phyloP scores from a whole-genome alignment of 2,329 filamentous ascomycete genomes.

The Gyromitra esculenta region DNA sequence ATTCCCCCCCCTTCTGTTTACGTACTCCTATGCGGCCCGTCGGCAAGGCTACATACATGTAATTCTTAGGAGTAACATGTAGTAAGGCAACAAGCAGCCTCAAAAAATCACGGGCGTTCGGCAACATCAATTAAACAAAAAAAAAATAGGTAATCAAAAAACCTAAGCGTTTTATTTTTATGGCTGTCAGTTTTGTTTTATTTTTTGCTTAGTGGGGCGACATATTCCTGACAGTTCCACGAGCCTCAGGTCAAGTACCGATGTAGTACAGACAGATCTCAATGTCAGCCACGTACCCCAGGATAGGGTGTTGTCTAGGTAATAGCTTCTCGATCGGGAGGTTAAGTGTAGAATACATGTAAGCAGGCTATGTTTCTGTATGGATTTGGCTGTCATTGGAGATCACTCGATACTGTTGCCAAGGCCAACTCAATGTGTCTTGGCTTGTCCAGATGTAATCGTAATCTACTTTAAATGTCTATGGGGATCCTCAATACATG shows the following conservation, averaged over 20 bases:
- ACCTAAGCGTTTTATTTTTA: neutral
- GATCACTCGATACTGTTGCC: neutral
- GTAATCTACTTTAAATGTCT: too few relatives aligned
- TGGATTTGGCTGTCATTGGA: neutral
- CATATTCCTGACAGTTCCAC: neutral
- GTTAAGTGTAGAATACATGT: neutral
- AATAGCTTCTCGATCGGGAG: too few relatives aligned
- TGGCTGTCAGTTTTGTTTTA: neutral
- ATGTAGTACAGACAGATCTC: constrained; percentile 3
- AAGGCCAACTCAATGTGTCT: neutral
- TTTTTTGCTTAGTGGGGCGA: neutral
- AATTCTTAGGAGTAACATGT: too few relatives aligned
- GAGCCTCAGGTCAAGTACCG: neutral
- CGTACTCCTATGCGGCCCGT: neutral
- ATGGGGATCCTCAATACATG: too few relatives aligned
- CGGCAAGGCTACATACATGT: neutral
- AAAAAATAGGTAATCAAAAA: neutral
- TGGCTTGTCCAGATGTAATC: neutral
- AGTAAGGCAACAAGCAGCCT: too few relatives aligned
- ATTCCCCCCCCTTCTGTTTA: neutral
- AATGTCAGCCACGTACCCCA: neutral
- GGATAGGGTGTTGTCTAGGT: neutral
- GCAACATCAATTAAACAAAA: too few relatives aligned
- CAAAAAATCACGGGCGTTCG: too few relatives aligned
- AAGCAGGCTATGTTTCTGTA: neutral